These are phyloP conservation scores for Boletus barrowsii DNA, from an alignment of 768 basidiomycete species.

Conservation along the genomic window DNA sequence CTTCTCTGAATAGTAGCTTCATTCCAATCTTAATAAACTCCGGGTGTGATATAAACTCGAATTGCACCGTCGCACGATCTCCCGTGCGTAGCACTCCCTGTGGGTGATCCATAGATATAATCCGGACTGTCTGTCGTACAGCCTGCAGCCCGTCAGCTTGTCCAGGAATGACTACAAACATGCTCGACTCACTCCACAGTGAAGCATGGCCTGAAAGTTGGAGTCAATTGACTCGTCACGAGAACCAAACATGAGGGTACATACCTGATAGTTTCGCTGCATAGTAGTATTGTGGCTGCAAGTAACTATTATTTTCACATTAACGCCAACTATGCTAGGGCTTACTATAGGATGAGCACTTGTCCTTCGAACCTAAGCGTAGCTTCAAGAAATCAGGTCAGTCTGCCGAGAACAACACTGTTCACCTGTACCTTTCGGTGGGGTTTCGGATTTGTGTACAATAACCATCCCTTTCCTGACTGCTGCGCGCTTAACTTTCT, in stretches of 20 bases:
- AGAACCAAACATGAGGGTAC: conserved; percentile 11
- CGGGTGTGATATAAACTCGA: conserved; percentile 90
- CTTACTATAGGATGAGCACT: conserved; percentile 88
- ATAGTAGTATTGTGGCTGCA: conserved; percentile 86
- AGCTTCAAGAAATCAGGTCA: conserved; percentile 40
- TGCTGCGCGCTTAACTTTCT: conserved; percentile 75
- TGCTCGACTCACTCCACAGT: conserved; percentile 69
- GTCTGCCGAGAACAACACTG: neutral
- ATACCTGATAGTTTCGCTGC: conserved; percentile 89
- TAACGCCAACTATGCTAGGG: conserved; percentile 1
- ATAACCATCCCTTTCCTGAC: conserved; percentile 96
- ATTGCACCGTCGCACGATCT: conserved; percentile 89
- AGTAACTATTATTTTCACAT: conserved; percentile 2
- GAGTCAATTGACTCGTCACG: neutral
- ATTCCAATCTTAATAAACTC: conserved; percentile 93
- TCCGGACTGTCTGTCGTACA: conserved; percentile 87
- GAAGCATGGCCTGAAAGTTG: conserved; percentile 72
- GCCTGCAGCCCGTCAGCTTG: conserved; percentile 46
- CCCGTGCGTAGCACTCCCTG: conserved; percentile 89
- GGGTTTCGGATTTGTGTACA: conserved; percentile 72
- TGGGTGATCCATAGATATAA: conserved; percentile 87
- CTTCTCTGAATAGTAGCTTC: conserved; percentile 92
- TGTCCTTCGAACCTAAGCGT: conserved; percentile 88
- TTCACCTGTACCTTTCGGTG: conserved; percentile 60
- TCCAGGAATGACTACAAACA: neutral